Conservation (phyloP, 208 protist species). For the Wallacemonas sp. region DNA sequence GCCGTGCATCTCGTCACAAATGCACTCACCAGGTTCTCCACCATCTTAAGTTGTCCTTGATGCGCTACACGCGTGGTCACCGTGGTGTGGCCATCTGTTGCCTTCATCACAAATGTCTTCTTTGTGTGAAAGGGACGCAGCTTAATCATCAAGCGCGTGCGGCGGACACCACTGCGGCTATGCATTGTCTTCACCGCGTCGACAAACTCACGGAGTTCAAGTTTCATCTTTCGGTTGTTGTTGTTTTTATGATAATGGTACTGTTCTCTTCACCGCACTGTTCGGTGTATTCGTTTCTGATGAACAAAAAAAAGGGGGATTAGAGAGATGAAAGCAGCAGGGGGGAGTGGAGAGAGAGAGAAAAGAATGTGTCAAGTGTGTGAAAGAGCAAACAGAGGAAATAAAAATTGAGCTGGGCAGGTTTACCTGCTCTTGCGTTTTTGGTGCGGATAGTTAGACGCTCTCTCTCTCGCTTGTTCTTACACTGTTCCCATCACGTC, state of each 20-base stretch:
- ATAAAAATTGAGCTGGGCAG: too few species aligned
- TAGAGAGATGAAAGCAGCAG: not conserved
- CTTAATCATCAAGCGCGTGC: slow-evolving; percentile 65
- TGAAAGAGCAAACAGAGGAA: too few species aligned
- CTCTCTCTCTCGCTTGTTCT: too few species aligned
- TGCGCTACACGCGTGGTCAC: slow-evolving; percentile 60
- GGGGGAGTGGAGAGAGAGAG: not conserved
- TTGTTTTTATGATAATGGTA: slow-evolving; percentile 15
- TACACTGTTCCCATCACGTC: too few species aligned
- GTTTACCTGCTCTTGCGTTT: too few species aligned
- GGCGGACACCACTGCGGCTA: slow-evolving; percentile 56
- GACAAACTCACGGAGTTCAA: slow-evolving; percentile 61
- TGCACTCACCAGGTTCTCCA: slow-evolving; percentile 60
- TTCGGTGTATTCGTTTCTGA: not conserved
- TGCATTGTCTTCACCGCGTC: slow-evolving; percentile 55
- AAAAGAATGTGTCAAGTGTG: not conserved
- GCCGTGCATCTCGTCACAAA: slow-evolving; percentile 64
- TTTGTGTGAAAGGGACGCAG: slow-evolving; percentile 46
- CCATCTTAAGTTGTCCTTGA: slow-evolving; percentile 57
- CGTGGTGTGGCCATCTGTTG: slow-evolving; percentile 65
- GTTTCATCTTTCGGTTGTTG: slow-evolving; percentile 45
- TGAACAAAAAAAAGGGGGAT: slow-evolving; percentile 9
- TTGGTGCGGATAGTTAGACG: too few species aligned
- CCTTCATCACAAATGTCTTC: slow-evolving; percentile 59
- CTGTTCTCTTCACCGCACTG: too few species aligned